These are phyloP conservation scores for Aureobasidium lini DNA, from an alignment of 2,329 filamentous ascomycete genomes.

Conservation along the genomic window DNA sequence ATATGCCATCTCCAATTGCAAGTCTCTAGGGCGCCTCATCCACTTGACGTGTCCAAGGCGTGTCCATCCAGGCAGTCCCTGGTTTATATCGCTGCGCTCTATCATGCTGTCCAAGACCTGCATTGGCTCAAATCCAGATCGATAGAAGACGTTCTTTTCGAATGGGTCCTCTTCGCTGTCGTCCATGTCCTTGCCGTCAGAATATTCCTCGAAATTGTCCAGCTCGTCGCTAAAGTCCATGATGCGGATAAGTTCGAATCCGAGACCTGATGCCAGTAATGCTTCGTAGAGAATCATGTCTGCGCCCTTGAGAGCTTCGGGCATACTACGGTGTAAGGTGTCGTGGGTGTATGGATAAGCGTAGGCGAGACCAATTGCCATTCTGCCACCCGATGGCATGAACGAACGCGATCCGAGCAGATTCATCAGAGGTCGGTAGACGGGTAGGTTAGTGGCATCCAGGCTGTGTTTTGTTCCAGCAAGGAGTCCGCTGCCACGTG, in stretches of 20 bases:
- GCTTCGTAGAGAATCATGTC: constrained; percentile 23
- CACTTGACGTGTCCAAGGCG: not conserved
- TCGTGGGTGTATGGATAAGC: constrained; percentile 21
- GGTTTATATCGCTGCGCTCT: not conserved
- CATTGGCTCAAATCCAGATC: not conserved
- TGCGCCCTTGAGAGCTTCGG: constrained; percentile 21
- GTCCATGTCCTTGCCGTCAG: not conserved
- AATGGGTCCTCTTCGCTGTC: not conserved
- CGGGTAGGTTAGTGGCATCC: constrained; percentile 28
- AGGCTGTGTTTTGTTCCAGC: constrained; percentile 21
- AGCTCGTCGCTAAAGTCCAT: not conserved
- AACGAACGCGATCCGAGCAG: constrained; percentile 30
- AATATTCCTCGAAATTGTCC: not conserved
- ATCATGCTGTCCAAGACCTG: not conserved
- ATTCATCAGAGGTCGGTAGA: constrained; percentile 29
- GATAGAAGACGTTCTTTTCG: not conserved
- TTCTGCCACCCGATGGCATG: constrained; percentile 22
- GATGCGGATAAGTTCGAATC: not conserved
- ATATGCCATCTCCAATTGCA: not conserved
- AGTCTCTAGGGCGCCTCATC: not conserved
- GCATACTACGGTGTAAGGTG: constrained; percentile 16
- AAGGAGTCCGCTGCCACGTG: constrained; percentile 29
- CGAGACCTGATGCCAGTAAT: constrained; percentile 11
- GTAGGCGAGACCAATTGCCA: constrained; percentile 20
- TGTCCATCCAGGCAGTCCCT: not conserved